phyloP scores from a whole-genome alignment of 495 filamentous ascomycete genomes.

The Oleoguttula mirabilis region DNA sequence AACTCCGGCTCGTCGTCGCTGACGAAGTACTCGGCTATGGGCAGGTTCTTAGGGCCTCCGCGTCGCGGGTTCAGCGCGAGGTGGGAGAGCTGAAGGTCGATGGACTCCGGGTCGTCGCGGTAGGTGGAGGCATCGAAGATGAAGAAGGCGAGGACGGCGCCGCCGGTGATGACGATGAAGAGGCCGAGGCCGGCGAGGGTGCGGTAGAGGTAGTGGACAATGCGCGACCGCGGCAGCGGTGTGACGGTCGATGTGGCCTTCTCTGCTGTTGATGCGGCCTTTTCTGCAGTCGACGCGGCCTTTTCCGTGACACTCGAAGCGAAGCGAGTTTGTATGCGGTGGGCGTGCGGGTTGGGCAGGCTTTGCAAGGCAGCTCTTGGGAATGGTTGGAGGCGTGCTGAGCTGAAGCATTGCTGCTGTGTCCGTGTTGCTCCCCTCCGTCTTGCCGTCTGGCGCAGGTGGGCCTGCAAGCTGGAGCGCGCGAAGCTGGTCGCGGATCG shows the following conservation, averaged over 20 bases:
- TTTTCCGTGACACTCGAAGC: neutral
- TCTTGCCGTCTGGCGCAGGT: neutral
- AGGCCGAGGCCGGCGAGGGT: conserved; percentile 47
- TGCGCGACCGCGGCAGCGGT: conserved; percentile 12
- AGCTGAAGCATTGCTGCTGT: conserved; percentile 1
- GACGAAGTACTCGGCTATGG: conserved; percentile 73
- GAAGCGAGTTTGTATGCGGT: conserved; percentile 8
- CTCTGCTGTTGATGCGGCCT: too few species aligned
- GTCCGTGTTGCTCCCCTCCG: neutral
- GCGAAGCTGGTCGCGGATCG: too few species aligned
- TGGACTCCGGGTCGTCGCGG: conserved; percentile 46
- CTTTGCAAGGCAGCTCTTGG: neutral
- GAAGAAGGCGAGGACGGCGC: conserved; percentile 68
- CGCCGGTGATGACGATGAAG: conserved; percentile 42
- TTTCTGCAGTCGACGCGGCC: too few species aligned
- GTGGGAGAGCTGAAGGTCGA: conserved; percentile 71
- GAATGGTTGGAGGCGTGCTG: neutral
- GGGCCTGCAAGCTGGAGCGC: too few species aligned
- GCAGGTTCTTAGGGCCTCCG: conserved; percentile 92
- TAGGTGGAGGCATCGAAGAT: conserved; percentile 91
- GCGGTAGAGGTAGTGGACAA: conserved; percentile 36
- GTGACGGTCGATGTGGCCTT: too few species aligned
- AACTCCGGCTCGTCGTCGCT: conserved; percentile 75
- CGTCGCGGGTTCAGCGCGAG: conserved; percentile 66
- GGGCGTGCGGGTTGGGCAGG: neutral